A percentile compares a stretch with the other conserved stretches of the same genome.
Evolutionary conservation across 176 grass and related monocot species (phyloP).

Genomic region (Cenchrus americanus): DNA sequence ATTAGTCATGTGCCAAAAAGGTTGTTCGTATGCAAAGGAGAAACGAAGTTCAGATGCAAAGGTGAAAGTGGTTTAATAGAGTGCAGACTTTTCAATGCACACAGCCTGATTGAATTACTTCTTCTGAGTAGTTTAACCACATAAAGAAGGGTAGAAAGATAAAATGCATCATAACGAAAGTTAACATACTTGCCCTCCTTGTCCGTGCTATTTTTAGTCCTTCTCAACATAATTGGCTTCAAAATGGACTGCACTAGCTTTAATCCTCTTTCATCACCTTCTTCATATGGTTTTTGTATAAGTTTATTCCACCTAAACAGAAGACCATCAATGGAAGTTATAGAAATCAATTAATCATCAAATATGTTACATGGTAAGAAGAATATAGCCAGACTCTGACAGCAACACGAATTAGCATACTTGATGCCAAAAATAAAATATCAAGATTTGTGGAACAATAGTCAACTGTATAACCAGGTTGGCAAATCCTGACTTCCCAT

Average conservation of each 20-base stretch:
- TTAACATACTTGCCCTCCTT: conserved; percentile 71
- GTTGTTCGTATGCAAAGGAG: not conserved
- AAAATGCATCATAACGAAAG: conserved; percentile 37
- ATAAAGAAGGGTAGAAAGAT: not conserved
- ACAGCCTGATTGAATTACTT: not conserved
- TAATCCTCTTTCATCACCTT: conserved; percentile 94
- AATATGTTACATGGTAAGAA: not conserved
- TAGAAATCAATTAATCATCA: not conserved
- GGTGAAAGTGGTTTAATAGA: not conserved
- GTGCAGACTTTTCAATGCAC: not conserved
- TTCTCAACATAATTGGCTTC: conserved; percentile 94
- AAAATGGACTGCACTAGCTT: conserved; percentile 89
- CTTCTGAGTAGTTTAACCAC: not conserved
- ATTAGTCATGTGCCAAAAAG: conserved; percentile 6
- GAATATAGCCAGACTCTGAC: conserved; percentile 19
- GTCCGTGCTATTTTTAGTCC: conserved; percentile 94
- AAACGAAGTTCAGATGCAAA: not conserved
- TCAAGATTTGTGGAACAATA: not conserved
- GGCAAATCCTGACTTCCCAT: not conserved
- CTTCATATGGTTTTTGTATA: conserved; percentile 93
- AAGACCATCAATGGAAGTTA: conserved; percentile 23
- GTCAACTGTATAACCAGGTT: conserved; percentile 11
- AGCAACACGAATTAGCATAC: conserved; percentile 9
- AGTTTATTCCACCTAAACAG: conserved; percentile 93
- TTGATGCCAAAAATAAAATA: conserved; percentile 20